Evolutionary conservation across 2,329 filamentous ascomycete species (phyloP).

Genomic region (Zymoseptoria passerinii): DNA sequence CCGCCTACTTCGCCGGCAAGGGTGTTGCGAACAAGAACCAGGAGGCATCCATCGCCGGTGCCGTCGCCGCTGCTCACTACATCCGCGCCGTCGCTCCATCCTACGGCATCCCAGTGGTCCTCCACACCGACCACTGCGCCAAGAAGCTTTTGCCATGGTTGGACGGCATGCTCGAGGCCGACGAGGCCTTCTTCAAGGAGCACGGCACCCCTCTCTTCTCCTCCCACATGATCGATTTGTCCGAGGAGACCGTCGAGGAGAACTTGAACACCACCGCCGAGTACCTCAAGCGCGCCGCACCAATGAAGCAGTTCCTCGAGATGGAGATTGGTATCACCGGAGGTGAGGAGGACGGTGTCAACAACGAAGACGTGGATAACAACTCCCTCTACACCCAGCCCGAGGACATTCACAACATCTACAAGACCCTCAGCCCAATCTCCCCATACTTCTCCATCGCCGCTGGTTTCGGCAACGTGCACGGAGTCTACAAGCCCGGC

Average conservation of each 20-base stretch:
- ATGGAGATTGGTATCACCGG: conserved; percentile 97
- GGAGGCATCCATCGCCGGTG: conserved; percentile 77
- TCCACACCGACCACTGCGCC: conserved; percentile 97
- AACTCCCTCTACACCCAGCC: conserved; percentile 95
- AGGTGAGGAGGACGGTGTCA: conserved; percentile 95
- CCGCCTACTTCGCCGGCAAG: conserved; percentile 53
- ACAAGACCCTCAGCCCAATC: conserved; percentile 75
- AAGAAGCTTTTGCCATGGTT: conserved; percentile 99
- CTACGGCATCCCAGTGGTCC: conserved; percentile 84
- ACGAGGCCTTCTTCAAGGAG: conserved; percentile 91
- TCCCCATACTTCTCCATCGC: conserved; percentile 97
- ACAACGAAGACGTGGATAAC: conserved; percentile 98
- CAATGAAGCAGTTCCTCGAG: conserved; percentile 98
- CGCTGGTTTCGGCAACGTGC: conserved; percentile 96
- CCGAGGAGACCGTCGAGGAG: conserved; percentile 79
- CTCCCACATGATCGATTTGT: conserved; percentile 97
- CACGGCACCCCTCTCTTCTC: conserved; percentile 89
- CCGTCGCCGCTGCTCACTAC: conserved; percentile 85
- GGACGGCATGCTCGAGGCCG: conserved; percentile 88
- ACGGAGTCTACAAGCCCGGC: conserved; percentile 97
- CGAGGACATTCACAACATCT: conserved; percentile 88
- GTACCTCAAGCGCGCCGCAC: conserved; percentile 88
- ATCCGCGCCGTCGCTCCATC: conserved; percentile 77
- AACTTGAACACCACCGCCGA: conserved; percentile 88
- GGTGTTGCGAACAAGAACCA: conserved; percentile 77